Evolutionary conservation across 371 early-diverging fungal species (phyloP).

Genomic region (Capniomyces stellatus): DNA sequence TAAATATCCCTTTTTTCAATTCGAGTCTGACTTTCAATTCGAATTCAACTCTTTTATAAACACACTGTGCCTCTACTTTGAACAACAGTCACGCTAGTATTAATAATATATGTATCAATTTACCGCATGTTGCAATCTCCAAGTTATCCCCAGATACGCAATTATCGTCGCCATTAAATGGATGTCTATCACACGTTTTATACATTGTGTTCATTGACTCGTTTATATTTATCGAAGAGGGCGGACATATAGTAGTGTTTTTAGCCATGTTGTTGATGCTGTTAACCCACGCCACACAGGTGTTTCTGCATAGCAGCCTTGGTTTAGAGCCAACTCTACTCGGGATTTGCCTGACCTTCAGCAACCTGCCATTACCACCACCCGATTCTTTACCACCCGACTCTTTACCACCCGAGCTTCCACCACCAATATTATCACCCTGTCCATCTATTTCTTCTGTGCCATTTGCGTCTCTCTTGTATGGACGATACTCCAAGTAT

Average conservation of each 20-base stretch:
- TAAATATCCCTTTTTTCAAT: too few relatives aligned
- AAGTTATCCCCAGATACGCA: constrained; percentile 20
- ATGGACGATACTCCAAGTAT: not conserved
- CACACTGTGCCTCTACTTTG: too few relatives aligned
- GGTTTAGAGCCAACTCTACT: constrained; percentile 8
- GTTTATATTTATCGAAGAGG: constrained; percentile 11
- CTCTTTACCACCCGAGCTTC: too few relatives aligned
- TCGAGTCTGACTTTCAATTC: too few relatives aligned
- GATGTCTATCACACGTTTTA: constrained; percentile 10
- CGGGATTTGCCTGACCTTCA: not conserved
- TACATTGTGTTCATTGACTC: constrained; percentile 14
- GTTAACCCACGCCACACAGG: constrained; percentile 18
- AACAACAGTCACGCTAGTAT: too few relatives aligned
- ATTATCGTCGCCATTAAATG: constrained; percentile 12
- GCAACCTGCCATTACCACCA: not conserved
- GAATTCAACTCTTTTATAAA: too few relatives aligned
- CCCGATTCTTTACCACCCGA: not conserved
- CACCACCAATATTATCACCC: constrained; percentile 1
- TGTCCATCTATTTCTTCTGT: constrained; percentile 8
- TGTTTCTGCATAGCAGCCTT: constrained; percentile 18
- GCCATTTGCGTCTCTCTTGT: constrained; percentile 8
- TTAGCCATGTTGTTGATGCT: constrained; percentile 13
- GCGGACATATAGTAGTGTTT: constrained; percentile 18
- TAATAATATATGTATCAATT: too few relatives aligned
- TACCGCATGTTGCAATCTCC: constrained; percentile 23